Percentiles rank a stretch among this genome's conserved stretches.
phyloP scores from a whole-genome alignment of 2,329 filamentous ascomycete species.

The Fusarium citri region DNA sequence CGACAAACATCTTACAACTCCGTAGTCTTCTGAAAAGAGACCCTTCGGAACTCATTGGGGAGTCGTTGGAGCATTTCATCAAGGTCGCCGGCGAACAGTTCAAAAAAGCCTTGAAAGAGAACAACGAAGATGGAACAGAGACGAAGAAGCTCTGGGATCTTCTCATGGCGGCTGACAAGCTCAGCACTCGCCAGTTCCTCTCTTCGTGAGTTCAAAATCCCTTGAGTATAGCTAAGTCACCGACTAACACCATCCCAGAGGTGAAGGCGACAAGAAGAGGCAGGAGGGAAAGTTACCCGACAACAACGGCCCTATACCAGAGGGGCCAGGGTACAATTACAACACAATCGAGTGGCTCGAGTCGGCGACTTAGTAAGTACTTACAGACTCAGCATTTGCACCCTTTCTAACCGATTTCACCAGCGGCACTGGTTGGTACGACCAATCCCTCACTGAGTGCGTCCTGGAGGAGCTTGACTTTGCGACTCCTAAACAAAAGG shows the following conservation, averaged over 20 bases:
- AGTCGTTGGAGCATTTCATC: constrained; percentile 3
- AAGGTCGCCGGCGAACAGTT: too few species aligned
- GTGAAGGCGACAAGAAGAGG: not conserved
- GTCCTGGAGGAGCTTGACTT: constrained; percentile 42
- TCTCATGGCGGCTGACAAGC: constrained; percentile 30
- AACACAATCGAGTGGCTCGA: constrained; percentile 43
- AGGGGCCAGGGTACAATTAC: constrained; percentile 19
- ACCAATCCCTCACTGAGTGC: constrained; percentile 34
- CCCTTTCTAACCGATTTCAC: too few species aligned
- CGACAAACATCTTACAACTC: fast-evolving
- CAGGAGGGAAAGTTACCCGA: too few species aligned
- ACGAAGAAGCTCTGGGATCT: constrained; percentile 17
- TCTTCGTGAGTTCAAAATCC: constrained; percentile 5
- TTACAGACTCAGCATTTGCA: too few species aligned
- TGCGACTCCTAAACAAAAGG: not conserved
- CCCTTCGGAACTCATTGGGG: not conserved
- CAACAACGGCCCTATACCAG: not conserved
- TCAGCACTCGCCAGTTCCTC: constrained; percentile 39
- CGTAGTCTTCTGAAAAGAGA: constrained; percentile 1
- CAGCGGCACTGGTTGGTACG: constrained; percentile 41
- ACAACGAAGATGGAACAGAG: too few species aligned
- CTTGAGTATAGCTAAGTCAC: too few species aligned
- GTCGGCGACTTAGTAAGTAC: constrained; percentile 34
- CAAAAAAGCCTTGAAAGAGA: too few species aligned
- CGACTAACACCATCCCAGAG: not conserved